Percentiles rank a stretch among this genome's conserved stretches.
These are phyloP conservation scores for Oidiodendron maius DNA, from an alignment of 495 filamentous ascomycete genomes.

Conservation along the genomic window DNA sequence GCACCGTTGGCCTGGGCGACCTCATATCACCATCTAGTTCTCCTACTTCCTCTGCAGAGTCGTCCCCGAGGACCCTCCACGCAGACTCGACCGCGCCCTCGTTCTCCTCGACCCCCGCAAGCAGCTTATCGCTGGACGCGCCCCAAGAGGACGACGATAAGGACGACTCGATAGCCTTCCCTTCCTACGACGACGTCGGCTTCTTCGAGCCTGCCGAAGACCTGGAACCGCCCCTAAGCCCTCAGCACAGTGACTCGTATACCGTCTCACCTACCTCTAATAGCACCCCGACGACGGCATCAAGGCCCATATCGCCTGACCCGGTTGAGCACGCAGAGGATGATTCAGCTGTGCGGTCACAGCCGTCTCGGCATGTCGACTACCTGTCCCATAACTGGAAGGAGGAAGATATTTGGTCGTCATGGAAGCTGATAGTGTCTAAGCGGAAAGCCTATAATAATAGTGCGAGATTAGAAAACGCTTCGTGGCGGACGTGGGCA, in stretches of 20 bases:
- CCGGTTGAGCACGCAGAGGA: slow-evolving; percentile 59
- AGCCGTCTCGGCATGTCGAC: slow-evolving; percentile 89
- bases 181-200: slow-evolving; percentile 47
- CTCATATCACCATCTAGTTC: slow-evolving; percentile 14
- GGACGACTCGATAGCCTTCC: slow-evolving; percentile 52
- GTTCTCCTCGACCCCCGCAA: slow-evolving; percentile 41
- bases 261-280: slow-evolving; percentile 36
- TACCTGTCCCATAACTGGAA: slow-evolving; percentile 93
- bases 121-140: slow-evolving; percentile 55
- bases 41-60: slow-evolving; percentile 8
- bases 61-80: slow-evolving; percentile 12
- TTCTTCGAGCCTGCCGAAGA: slow-evolving; percentile 38
- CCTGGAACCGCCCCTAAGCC: slow-evolving; percentile 42
- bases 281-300: slow-evolving; percentile 34
- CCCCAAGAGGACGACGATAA: slow-evolving; percentile 37
- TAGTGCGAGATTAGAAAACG: slow-evolving; percentile 81
- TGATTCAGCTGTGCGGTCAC: slow-evolving; percentile 70
- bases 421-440: slow-evolving; percentile 86
- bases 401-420: slow-evolving; percentile 97
- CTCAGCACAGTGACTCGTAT: slow-evolving; percentile 34
- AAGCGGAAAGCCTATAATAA: slow-evolving; percentile 75
- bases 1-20: slow-evolving; percentile 3
- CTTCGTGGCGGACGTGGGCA: slow-evolving; percentile 94
- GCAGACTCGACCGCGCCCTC: slow-evolving; percentile 15
- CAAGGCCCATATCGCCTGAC: slow-evolving; percentile 39